These are phyloP conservation scores for Calocera cornea DNA, from an alignment of 768 basidiomycete genomes.

Conservation along the genomic window DNA sequence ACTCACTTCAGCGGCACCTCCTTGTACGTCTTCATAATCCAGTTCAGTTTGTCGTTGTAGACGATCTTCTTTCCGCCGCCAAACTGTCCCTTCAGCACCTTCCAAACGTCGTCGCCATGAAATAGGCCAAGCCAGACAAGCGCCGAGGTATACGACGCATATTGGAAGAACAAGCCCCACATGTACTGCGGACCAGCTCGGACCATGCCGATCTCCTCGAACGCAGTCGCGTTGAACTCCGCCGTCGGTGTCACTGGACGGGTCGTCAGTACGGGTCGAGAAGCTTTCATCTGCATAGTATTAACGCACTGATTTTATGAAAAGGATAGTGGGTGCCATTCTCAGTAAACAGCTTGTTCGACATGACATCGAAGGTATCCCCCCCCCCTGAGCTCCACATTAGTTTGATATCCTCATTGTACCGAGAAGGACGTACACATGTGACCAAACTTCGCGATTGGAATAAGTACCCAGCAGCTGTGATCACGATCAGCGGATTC, in stretches of 20 bases:
- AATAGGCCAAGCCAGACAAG: background rate
- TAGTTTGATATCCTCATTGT: background rate
- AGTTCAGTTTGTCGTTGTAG: background rate
- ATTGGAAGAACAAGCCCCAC: constrained; percentile 5
- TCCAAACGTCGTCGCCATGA: background rate
- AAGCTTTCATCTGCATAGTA: background rate
- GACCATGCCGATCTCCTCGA: constrained; percentile 1
- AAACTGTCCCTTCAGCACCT: constrained; percentile 1
- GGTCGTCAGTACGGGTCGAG: background rate
- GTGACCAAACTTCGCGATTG: constrained; percentile 1
- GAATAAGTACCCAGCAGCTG: background rate
- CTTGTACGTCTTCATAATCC: constrained; percentile 3
- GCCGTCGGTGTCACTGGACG: background rate
- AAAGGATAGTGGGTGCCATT: background rate
- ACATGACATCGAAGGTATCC: constrained; percentile 2
- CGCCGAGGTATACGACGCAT: background rate
- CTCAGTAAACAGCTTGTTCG: constrained; percentile 1
- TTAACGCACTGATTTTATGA: background rate
- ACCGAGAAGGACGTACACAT: background rate
- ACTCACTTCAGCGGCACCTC: background rate
- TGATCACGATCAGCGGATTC: background rate
- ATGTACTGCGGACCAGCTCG: constrained; percentile 1
- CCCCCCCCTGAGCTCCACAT: background rate
- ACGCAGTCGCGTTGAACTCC: background rate
- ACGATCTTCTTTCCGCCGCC: background rate